Evolutionary conservation across 345 rosid genomes (phyloP).

Genomic region (Balakata baccata): DNA sequence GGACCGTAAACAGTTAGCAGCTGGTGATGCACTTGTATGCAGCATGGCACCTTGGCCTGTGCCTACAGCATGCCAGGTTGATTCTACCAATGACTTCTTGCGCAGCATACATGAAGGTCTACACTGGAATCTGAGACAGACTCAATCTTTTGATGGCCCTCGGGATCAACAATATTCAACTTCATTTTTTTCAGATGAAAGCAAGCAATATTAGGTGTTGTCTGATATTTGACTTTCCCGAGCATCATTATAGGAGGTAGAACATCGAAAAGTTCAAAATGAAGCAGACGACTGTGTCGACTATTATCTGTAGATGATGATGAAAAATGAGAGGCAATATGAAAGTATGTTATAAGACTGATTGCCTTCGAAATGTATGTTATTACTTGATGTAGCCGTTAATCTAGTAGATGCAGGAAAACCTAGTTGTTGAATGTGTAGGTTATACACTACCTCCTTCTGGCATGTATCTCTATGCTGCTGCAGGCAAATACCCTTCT

Average conservation of each 20-base stretch:
- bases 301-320: constrained; percentile 2
- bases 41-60: constrained; percentile 99
- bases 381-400: neutral
- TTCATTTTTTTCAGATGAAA: neutral
- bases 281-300: neutral
- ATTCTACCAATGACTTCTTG: constrained; percentile 82
- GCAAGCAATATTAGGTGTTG: neutral
- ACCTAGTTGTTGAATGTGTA: neutral
- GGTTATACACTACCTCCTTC: neutral
- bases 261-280: neutral
- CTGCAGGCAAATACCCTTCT: too few relatives aligned
- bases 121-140: constrained; percentile 90
- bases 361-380: constrained; percentile 3
- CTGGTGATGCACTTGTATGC: constrained; percentile 94
- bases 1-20: constrained; percentile 67
- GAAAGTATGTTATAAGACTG: neutral
- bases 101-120: constrained; percentile 95
- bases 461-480: too few relatives aligned
- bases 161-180: constrained; percentile 26
- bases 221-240: too few relatives aligned
- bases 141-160: constrained; percentile 83
- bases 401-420: constrained; percentile 8
- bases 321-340: neutral
- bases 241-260: too few relatives aligned
- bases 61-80: constrained; percentile 82